These are phyloP conservation scores for Amphibolis antarctica DNA, from an alignment of 106 monocot species.

Conservation along the genomic window DNA sequence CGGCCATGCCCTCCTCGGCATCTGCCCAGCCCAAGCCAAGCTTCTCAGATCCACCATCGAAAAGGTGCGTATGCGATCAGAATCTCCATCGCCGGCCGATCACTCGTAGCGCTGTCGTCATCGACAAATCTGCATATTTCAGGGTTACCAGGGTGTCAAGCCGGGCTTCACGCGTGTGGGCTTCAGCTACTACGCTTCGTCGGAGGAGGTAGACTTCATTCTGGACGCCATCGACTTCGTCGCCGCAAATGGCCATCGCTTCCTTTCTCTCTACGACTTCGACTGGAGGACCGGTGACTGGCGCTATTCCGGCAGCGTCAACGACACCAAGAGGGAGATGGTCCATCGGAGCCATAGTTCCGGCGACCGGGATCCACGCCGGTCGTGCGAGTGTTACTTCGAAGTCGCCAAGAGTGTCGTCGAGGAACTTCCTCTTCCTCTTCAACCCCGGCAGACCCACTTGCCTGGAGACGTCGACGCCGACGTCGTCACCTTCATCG, in stretches of 20 bases:
- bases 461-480: background rate
- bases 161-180: slow-evolving; percentile 70
- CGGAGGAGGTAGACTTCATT: slow-evolving; percentile 44
- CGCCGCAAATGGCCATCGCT: slow-evolving; percentile 29
- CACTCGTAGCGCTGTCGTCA: too few species aligned
- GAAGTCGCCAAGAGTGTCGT: background rate
- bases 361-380: background rate
- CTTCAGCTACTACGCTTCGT: slow-evolving; percentile 33
- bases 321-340: too few species aligned
- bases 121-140: background rate
- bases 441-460: background rate
- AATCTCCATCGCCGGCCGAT: background rate
- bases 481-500: background rate
- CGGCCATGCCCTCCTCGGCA: slow-evolving; percentile 44
- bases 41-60: slow-evolving; percentile 29
- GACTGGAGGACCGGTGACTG: slow-evolving; percentile 56
- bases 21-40: slow-evolving; percentile 13
- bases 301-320: background rate
- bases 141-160: slow-evolving; percentile 57
- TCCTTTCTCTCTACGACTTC: slow-evolving; percentile 49
- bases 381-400: background rate
- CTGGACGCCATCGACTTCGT: slow-evolving; percentile 45
- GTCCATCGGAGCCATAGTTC: background rate
- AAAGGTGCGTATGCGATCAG: slow-evolving; percentile 12
- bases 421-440: background rate